A percentile compares a stretch with the other conserved stretches of the same genome.
Conservation (phyloP, 2,329 filamentous ascomycete species). For the Conoideocrella luteorostrata region DNA sequence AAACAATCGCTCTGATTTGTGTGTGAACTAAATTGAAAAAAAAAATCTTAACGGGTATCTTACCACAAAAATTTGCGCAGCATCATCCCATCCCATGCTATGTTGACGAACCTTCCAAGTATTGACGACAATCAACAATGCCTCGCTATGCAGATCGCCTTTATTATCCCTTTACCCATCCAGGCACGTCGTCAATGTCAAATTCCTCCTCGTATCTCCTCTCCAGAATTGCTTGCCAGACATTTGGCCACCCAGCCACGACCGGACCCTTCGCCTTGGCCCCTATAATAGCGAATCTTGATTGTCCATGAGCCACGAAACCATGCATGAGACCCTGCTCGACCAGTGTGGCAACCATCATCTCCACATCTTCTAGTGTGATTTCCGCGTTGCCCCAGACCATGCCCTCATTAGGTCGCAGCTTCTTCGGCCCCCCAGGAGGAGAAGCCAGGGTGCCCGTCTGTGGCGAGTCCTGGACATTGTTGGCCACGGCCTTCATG, state of each 20-base stretch:
- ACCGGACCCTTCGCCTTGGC: conserved; percentile 61
- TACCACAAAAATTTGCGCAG: neutral
- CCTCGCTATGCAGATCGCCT: neutral
- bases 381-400: conserved; percentile 58
- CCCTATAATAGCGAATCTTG: conserved; percentile 76
- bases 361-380: conserved; percentile 64
- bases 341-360: conserved; percentile 67
- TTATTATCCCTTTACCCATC: conserved; percentile 57
- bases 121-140: too few species aligned
- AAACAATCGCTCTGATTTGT: too few species aligned
- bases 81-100: neutral
- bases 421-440: conserved; percentile 37
- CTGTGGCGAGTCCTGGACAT: conserved; percentile 26
- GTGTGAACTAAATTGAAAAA: too few species aligned
- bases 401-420: conserved; percentile 52
- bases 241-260: conserved; percentile 67
- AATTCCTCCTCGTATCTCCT: conserved; percentile 52
- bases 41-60: conserved; percentile 4
- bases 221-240: conserved; percentile 61
- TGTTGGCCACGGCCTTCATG: conserved; percentile 46
- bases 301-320: conserved; percentile 71
- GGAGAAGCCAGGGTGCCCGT: conserved; percentile 43
- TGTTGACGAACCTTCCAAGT: neutral
- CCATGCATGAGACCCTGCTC: conserved; percentile 77
- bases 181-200: conserved; percentile 62